Evolutionary conservation across 2,329 filamentous ascomycete genomes (phyloP).

Genomic region (Capronia epimyces): DNA sequence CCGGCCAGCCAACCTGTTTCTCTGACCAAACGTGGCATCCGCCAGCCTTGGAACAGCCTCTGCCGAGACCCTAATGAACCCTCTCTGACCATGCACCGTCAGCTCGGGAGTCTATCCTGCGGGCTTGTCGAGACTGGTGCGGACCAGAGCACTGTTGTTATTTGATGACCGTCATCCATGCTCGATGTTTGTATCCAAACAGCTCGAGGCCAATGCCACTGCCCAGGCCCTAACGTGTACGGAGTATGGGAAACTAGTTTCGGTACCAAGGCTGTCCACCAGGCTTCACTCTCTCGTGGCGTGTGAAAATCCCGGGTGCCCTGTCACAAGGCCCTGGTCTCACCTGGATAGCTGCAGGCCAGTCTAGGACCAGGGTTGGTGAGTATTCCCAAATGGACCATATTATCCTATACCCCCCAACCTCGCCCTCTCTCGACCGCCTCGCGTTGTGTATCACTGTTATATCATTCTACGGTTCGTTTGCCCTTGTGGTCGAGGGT

Average conservation of each 20-base stretch:
- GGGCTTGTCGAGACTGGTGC: neutral
- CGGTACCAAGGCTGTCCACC: conserved; percentile 11
- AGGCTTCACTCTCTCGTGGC: conserved; percentile 6
- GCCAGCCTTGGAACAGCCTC: neutral
- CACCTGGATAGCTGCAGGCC: conserved; percentile 16
- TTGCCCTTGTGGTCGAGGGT: conserved; percentile 1
- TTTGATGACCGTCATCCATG: neutral
- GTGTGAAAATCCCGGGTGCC: conserved; percentile 9
- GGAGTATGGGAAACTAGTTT: conserved; percentile 2
- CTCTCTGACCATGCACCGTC: neutral
- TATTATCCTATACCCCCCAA: conserved; percentile 16
- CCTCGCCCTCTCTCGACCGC: conserved; percentile 9
- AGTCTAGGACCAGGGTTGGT: conserved; percentile 5
- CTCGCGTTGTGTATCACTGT: conserved; percentile 6
- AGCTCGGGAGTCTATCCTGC: neutral
- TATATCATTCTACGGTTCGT: conserved; percentile 6
- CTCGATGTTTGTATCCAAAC: conserved; percentile 3
- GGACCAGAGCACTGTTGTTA: neutral
- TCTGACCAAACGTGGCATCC: neutral
- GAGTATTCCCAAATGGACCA: conserved; percentile 5
- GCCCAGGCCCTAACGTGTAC: conserved; percentile 14
- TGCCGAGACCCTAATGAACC: neutral
- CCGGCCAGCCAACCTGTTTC: neutral
- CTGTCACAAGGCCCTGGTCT: conserved; percentile 13
- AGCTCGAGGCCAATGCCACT: conserved; percentile 18